Base-by-base conservation (phyloP, 2,329 filamentous ascomycete species). In the Penicillium verrucosum region DNA sequence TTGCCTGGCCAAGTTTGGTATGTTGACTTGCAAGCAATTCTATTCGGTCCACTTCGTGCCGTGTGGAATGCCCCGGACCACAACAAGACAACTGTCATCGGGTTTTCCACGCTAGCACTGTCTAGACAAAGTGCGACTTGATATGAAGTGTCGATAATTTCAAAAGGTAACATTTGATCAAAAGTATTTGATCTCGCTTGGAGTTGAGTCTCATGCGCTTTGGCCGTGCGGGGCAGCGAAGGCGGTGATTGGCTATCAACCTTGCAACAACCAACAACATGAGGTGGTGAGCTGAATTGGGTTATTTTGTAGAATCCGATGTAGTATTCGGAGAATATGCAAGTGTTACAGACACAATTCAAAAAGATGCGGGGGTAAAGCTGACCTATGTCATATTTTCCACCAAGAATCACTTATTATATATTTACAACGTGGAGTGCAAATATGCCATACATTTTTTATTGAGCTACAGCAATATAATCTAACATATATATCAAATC, bases 21-120 rank as follows among this genome's bases (percentile, higher is more conserved):
- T 56, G 54, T 27, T 52, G 12, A 34, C 27, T 27, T 41, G 47
- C 18, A 27, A 25, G 47, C 27, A n/a, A 14, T 30, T 29, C 40
- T 7, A 38, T 51, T 45, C 18, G 38, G n/a, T 34, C 53, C 41
- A 56, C 27, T 29, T 30, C 8, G 21, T 40, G 32, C 34, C 34
- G 27, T 51, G 41, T 51, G 53, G 54, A 56, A 56, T 56, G 41
- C 34, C 16, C 38, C 10, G 14, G 14, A 51, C 14, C 18, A 51
- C 18, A 34, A 40, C 16, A 21, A 37, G n/a, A 47, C 23, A 38
- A 25, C 27, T 12, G 23, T 16, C 32, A 32, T 14, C 6, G 27
- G n/a, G 6, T 8, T 42, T 32, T 12, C 8, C 30, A 23, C 18
- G 9, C 18, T 36, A 36, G 7, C 9, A 8, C 11, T 16, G 14